Percentiles rank a stretch among this genome's conserved stretches.
Conservation (phyloP, 371 early-diverging fungal genomes). For the Dinochytrium kinnereticum region DNA sequence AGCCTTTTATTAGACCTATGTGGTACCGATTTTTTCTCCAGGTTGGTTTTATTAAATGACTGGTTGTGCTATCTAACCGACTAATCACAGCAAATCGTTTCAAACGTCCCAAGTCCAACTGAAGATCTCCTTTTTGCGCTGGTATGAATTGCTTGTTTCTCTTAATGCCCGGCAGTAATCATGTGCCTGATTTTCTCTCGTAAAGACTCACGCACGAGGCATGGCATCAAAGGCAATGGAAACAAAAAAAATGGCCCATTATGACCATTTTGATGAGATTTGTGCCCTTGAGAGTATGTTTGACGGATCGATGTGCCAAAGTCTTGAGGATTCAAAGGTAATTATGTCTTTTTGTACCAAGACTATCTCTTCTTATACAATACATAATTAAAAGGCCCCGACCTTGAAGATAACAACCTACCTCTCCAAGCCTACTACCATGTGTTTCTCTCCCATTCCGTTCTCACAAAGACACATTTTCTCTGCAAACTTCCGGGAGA, state of each 20-base stretch:
- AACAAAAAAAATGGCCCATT: neutral
- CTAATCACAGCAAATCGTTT: neutral
- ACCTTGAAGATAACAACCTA: neutral
- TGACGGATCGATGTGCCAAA: neutral
- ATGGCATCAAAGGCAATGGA: neutral
- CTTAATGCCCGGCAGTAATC: neutral
- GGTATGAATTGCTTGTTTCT: neutral
- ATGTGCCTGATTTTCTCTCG: neutral
- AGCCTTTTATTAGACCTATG: neutral
- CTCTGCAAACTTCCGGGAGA: neutral
- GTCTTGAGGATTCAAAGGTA: neutral
- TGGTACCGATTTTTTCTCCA: constrained; percentile 10
- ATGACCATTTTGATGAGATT: neutral
- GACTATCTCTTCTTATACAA: neutral
- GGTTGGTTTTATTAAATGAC: neutral
- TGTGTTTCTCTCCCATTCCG: neutral
- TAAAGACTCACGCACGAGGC: neutral
- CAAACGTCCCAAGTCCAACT: neutral
- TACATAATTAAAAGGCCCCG: neutral
- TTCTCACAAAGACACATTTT: neutral
- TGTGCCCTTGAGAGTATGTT: neutral
- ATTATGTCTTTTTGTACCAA: neutral
- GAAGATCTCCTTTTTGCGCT: neutral
- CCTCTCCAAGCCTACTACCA: neutral
- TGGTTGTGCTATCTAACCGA: neutral